phyloP scores from a whole-genome alignment of 495 filamentous ascomycete species.

The Penicillium dipodomyicola region DNA sequence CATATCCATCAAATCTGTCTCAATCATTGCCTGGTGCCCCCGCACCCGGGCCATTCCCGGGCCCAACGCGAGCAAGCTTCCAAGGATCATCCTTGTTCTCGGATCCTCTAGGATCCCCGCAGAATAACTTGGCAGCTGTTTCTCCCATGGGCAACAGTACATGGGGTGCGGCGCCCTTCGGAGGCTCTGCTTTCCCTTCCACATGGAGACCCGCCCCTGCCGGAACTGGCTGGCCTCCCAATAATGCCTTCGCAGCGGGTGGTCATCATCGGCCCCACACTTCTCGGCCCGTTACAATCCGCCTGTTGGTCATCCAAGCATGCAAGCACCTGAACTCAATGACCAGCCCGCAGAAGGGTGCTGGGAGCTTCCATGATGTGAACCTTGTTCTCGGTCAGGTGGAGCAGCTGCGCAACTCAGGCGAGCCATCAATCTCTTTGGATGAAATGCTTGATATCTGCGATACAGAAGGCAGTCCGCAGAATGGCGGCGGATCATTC shows the following conservation, averaged over 20 bases:
- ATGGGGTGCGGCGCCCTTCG: slow-evolving; percentile 46
- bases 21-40: slow-evolving; percentile 43
- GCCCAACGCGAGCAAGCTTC: slow-evolving; percentile 46
- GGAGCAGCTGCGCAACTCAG: slow-evolving; percentile 53
- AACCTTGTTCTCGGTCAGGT: slow-evolving; percentile 64
- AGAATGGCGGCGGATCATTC: slow-evolving; percentile 89
- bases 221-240: slow-evolving; percentile 52
- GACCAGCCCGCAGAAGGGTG: slow-evolving; percentile 32
- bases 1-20: slow-evolving; percentile 41
- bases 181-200: slow-evolving; percentile 39
- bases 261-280: slow-evolving; percentile 45
- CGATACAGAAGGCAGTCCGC: slow-evolving; percentile 81
- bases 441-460: slow-evolving; percentile 83
- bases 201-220: slow-evolving; percentile 11
- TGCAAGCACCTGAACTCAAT: slow-evolving; percentile 55
- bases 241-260: slow-evolving; percentile 47
- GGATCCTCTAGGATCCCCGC: slow-evolving; percentile 46
- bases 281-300: slow-evolving; percentile 55
- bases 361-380: slow-evolving; percentile 62
- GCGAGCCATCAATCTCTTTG: slow-evolving; percentile 59
- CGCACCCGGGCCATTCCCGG: slow-evolving; percentile 32
- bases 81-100: slow-evolving; percentile 49
- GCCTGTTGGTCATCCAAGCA: slow-evolving; percentile 57
- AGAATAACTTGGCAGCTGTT: slow-evolving; percentile 32
- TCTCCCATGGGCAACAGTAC: slow-evolving; percentile 36